These are phyloP conservation scores for Antrodiella citrinella DNA, from an alignment of 768 basidiomycete genomes.

Conservation along the genomic window DNA sequence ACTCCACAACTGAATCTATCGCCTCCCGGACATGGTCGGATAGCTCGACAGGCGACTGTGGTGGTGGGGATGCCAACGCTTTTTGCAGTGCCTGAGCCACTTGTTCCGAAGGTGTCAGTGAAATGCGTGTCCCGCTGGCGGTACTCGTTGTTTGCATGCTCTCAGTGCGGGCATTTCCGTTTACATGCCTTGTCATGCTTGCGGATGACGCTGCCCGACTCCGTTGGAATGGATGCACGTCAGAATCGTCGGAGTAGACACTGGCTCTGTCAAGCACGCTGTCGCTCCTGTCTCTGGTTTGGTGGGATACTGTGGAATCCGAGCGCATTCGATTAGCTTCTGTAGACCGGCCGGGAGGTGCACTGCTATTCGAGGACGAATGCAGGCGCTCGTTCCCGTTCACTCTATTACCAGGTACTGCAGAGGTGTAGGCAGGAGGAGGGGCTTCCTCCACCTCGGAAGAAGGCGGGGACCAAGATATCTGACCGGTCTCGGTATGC, in stretches of 20 bases:
- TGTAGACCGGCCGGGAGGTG: not conserved
- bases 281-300: slow-evolving; percentile 20
- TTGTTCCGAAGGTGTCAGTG: slow-evolving; percentile 59
- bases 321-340: slow-evolving; percentile 5
- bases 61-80: slow-evolving; percentile 46
- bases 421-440: not conserved
- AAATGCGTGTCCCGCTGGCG: no score
- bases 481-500: slow-evolving; percentile 61
- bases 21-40: slow-evolving; percentile 48
- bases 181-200: slow-evolving; percentile 8
- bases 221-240: slow-evolving; percentile 45
- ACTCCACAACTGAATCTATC: slow-evolving; percentile 56
- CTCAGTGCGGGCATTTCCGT: slow-evolving; percentile 5
- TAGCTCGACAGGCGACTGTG: slow-evolving; percentile 54
- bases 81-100: slow-evolving; percentile 61
- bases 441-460: not conserved
- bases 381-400: not conserved
- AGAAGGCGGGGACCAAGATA: slow-evolving; percentile 61
- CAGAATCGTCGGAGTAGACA: slow-evolving; percentile 76
- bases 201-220: slow-evolving; percentile 12
- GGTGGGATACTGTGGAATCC: slow-evolving; percentile 18
- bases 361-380: not conserved
- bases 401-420: not conserved
- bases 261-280: slow-evolving; percentile 41
- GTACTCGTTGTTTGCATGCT: slow-evolving; percentile 3